Evolutionary conservation across 2,329 filamentous ascomycete genomes (phyloP).

Genomic region (Aspergillus sp.): DNA sequence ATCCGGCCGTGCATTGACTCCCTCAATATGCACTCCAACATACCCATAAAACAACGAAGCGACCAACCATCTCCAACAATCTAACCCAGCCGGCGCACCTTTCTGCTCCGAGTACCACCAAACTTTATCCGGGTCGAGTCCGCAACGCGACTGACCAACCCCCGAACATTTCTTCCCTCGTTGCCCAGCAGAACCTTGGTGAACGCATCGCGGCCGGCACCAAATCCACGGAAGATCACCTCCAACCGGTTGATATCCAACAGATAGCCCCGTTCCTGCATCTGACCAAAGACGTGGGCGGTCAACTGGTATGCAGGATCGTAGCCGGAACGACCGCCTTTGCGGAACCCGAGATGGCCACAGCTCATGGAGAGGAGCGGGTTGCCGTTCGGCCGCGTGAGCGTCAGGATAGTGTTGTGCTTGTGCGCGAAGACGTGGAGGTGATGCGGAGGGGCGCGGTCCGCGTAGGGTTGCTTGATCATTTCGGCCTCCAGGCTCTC

Average conservation of each 20-base stretch:
- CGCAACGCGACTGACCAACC: slow-evolving; percentile 74
- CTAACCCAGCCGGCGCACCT: slow-evolving; percentile 75
- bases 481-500: slow-evolving; percentile 35
- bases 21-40: no score
- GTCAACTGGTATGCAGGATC: slow-evolving; percentile 91
- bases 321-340: slow-evolving; percentile 75
- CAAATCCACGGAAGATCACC: slow-evolving; percentile 81
- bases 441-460: slow-evolving; percentile 63
- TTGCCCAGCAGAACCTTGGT: slow-evolving; percentile 84
- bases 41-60: no score
- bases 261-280: slow-evolving; percentile 78
- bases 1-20: no score
- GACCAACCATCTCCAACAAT: background rate
- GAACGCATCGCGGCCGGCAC: slow-evolving; percentile 80
- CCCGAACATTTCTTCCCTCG: slow-evolving; percentile 74
- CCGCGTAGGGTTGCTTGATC: slow-evolving; percentile 35
- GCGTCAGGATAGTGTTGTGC: slow-evolving; percentile 93
- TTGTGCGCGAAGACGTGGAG: slow-evolving; percentile 83
- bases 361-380: slow-evolving; percentile 76
- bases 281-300: slow-evolving; percentile 76
- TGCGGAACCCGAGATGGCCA: slow-evolving; percentile 89
- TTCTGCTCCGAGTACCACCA: slow-evolving; percentile 84
- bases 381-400: slow-evolving; percentile 77
- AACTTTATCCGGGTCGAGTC: slow-evolving; percentile 93
- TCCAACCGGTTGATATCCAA: slow-evolving; percentile 75